Evolutionary conservation across 257 asterid genomes (phyloP).

Genomic region (Coffea canephora): DNA sequence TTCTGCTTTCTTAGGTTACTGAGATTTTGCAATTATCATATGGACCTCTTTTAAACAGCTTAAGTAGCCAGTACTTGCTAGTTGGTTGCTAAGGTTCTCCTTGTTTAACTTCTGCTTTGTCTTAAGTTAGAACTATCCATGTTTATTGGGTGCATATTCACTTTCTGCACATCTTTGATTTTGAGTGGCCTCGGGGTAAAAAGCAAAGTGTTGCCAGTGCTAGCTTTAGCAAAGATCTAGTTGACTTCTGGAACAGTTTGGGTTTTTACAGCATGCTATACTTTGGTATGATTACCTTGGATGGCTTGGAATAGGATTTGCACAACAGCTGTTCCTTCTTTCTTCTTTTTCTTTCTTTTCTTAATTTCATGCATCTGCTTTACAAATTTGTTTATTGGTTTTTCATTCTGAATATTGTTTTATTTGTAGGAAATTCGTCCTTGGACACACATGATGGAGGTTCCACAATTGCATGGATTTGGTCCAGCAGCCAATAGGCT

Average conservation of each 20-base stretch:
- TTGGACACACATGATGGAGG: constrained; percentile 99
- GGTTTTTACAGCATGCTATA: too few relatives aligned
- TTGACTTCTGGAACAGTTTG: neutral
- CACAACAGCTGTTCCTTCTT: neutral
- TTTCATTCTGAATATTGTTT: constrained; percentile 15
- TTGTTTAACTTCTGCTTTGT: neutral
- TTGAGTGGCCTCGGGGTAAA: neutral
- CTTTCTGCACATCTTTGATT: neutral
- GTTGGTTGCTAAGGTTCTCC: neutral
- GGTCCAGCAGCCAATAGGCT: constrained; percentile 97
- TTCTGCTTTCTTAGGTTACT: neutral
- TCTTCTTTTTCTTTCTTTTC: too few relatives aligned
- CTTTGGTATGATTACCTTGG: too few relatives aligned
- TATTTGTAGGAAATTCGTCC: constrained; percentile 88
- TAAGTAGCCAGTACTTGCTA: neutral
- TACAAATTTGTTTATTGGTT: neutral
- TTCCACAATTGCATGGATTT: constrained; percentile 98
- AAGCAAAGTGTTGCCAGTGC: neutral
- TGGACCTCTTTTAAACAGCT: neutral
- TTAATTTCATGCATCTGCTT: neutral
- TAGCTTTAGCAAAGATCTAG: neutral
- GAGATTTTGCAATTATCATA: neutral
- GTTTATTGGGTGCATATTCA: neutral
- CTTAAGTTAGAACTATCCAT: neutral
- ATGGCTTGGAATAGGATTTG: neutral